These are phyloP conservation scores for Fusarium sp. DNA, from an alignment of 2,329 filamentous ascomycete genomes.

Conservation along the genomic window DNA sequence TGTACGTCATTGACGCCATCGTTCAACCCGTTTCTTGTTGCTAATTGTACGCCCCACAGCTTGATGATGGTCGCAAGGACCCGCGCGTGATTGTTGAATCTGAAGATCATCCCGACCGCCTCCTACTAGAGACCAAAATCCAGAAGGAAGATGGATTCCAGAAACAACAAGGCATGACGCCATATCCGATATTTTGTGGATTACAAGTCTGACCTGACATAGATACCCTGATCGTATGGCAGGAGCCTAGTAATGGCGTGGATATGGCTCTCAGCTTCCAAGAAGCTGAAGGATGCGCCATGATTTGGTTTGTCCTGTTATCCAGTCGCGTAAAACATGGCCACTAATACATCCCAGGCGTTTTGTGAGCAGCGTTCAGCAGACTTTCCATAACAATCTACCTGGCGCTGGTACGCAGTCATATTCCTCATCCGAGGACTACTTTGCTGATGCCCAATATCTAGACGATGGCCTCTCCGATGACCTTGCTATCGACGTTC, in stretches of 20 bases:
- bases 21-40: conserved; percentile 15
- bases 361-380: conserved; percentile 88
- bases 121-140: conserved; percentile 89
- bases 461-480: conserved; percentile 88
- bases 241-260: conserved; percentile 81
- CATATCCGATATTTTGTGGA: conserved; percentile 15
- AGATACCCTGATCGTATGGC: conserved; percentile 99
- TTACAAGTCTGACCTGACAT: conserved; percentile 46
- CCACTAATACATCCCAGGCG: conserved; percentile 69
- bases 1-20: conserved; percentile 63
- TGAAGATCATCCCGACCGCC: conserved; percentile 86
- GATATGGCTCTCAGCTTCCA: conserved; percentile 99
- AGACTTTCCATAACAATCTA: conserved; percentile 71
- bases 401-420: conserved; percentile 67
- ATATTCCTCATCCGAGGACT: not conserved
- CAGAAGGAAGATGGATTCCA: conserved; percentile 96
- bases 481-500: conserved; percentile 80
- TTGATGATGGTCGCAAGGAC: conserved; percentile 76
- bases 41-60: conserved; percentile 54
- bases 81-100: conserved; percentile 91
- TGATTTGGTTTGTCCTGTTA: conserved; percentile 77
- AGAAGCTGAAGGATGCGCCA: conserved; percentile 91
- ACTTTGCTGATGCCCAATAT: conserved; percentile 43
- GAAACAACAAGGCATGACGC: conserved; percentile 86
- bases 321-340: not conserved